Evolutionary conservation across 352 stramenopile genomes (phyloP).

Genomic region (Globisporangium irregulare): DNA sequence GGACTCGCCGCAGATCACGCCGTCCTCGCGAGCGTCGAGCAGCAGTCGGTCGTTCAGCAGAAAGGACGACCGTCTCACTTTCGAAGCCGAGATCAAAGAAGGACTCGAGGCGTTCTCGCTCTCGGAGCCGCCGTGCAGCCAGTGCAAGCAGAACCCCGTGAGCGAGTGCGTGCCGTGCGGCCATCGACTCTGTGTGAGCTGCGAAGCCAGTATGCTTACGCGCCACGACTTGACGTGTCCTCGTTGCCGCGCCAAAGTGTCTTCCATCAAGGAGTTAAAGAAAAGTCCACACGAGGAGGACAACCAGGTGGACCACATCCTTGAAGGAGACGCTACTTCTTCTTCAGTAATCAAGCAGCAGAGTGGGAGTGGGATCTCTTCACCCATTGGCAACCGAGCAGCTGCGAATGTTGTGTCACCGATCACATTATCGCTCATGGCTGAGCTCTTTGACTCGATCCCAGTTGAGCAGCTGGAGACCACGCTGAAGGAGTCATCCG

Average conservation of each 20-base stretch:
- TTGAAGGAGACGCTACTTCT: slow-evolving; percentile 21
- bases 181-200: slow-evolving; percentile 16
- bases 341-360: slow-evolving; percentile 28
- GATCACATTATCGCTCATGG: slow-evolving; percentile 57
- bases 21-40: slow-evolving; percentile 30
- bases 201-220: slow-evolving; percentile 11
- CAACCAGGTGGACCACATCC: slow-evolving; percentile 28
- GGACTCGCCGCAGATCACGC: slow-evolving; percentile 80
- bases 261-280: slow-evolving; percentile 8
- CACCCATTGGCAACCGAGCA: slow-evolving; percentile 10
- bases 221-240: slow-evolving; percentile 6
- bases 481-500: slow-evolving; percentile 41
- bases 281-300: slow-evolving; percentile 8
- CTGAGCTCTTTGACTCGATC: slow-evolving; percentile 73
- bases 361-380: slow-evolving; percentile 31
- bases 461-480: slow-evolving; percentile 57
- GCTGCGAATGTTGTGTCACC: slow-evolving; percentile 31
- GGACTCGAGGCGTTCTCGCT: slow-evolving; percentile 39
- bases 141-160: slow-evolving; percentile 19
- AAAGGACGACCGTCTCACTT: slow-evolving; percentile 18
- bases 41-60: slow-evolving; percentile 22
- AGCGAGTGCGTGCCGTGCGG: slow-evolving; percentile 19
- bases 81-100: slow-evolving; percentile 32
- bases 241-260: slow-evolving; percentile 13
- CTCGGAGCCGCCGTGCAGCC: slow-evolving; percentile 12